Conservation (phyloP, 148 eudicot genomes). For the Chenopodium quinoa region DNA sequence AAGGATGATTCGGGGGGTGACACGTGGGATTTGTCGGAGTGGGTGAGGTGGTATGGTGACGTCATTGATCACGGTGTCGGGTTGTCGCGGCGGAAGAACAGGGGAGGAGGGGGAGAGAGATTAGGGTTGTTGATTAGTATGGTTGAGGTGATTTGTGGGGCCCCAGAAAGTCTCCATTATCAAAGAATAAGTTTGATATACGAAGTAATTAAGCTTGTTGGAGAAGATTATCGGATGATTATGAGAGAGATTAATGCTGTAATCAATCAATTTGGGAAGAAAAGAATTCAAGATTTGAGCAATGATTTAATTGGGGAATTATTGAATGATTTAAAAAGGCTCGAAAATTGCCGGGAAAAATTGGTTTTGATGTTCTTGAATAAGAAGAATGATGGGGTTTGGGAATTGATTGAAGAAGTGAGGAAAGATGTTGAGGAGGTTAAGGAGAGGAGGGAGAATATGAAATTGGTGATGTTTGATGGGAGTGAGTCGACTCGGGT, state of each 20-base stretch:
- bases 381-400: slow-evolving; percentile 55
- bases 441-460: slow-evolving; percentile 31
- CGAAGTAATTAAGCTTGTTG: slow-evolving; percentile 46
- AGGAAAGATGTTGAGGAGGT: slow-evolving; percentile 20
- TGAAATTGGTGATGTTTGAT: slow-evolving; percentile 25
- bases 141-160: slow-evolving; percentile 46
- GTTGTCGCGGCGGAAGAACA: not conserved
- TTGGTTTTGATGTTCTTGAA: slow-evolving; percentile 51
- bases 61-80: slow-evolving; percentile 33
- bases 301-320: slow-evolving; percentile 31
- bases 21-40: slow-evolving; percentile 47
- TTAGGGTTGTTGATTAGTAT: slow-evolving; percentile 34
- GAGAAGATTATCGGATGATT: slow-evolving; percentile 57
- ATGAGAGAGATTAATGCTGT: slow-evolving; percentile 33
- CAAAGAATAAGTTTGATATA: slow-evolving; percentile 46
- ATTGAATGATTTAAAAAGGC: slow-evolving; percentile 27
- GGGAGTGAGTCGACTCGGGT: slow-evolving; percentile 33
- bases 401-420: slow-evolving; percentile 43
- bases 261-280: slow-evolving; percentile 30
- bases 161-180: slow-evolving; percentile 46
- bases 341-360: slow-evolving; percentile 43
- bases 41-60: slow-evolving; percentile 67
- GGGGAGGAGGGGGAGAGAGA: not conserved
- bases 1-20: slow-evolving; percentile 33
- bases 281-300: slow-evolving; percentile 24